Evolutionary conservation across 768 basidiomycete species (phyloP), one percentile per base, ranked within the genome.

Genomic region (Leccinum subgranulosum): DNA sequence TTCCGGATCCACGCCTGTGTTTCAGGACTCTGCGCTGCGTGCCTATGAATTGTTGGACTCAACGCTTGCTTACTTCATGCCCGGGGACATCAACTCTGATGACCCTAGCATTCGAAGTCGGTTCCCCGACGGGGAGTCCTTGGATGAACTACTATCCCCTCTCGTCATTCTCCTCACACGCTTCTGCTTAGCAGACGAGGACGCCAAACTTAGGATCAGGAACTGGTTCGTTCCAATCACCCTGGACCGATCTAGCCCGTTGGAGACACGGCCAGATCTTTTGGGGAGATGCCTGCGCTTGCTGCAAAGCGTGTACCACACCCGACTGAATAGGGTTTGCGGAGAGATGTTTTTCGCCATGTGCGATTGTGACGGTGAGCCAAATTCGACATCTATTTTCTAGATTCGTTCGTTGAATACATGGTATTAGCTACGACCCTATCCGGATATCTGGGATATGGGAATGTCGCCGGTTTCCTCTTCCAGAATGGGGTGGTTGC

Each of bases 401-500:
- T 28, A 14, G 46, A 29, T 49, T 43, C 41, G 41, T 43, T 21
- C n/a, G 6, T 43, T 59, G 48, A 59, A 11, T 41, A 4, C n/a
- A 41, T 12, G 25, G 23, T 19, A 21, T 49, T 66, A 86, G 93
- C 90, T n/a, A 77, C 81, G 6, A 82, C 79, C 0, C 76, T 98
- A 15, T 83, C 84, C n/a, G 81, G 84, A 4, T 82, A 89, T 46
- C 81, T 97, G 53, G 96, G 96, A 7, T 99, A 99, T 65, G 96
- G 96, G 43, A 94, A 94, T 69, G 93, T 94, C 43, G 93, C 94
- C 0, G 97, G 97, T 1, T 90, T 93, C 79, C 79, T 99, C 25
- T 95, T 93, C 76, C 86, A 90, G 69, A 95, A 94, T 67, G 94
- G 94, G 15, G 80, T 98, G 64, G 79, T 90, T 66, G 80, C 84